Evolutionary conservation across 2,329 filamentous ascomycete genomes (phyloP).

Genomic region (Aspergillus pseudotamarii): DNA sequence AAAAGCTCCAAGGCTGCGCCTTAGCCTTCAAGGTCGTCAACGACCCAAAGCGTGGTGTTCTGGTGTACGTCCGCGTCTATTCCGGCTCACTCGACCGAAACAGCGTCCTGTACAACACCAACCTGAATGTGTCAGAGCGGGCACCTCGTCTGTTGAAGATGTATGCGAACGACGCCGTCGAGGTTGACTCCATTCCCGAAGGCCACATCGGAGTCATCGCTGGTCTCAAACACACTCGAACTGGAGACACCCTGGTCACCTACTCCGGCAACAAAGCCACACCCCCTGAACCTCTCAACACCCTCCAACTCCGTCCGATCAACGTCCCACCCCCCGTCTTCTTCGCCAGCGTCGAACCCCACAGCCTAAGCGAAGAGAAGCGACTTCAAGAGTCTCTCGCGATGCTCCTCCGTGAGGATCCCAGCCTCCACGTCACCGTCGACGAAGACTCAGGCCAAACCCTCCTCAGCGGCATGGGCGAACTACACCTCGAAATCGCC

Average conservation of each 20-base stretch:
- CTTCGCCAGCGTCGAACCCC: slow-evolving; percentile 87
- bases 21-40: slow-evolving; percentile 92
- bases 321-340: slow-evolving; percentile 91
- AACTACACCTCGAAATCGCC: slow-evolving; percentile 92
- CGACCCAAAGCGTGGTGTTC: slow-evolving; percentile 79
- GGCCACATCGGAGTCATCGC: slow-evolving; percentile 94
- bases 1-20: slow-evolving; percentile 69
- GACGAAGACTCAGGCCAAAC: slow-evolving; percentile 93
- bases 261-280: slow-evolving; percentile 66
- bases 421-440: slow-evolving; percentile 80
- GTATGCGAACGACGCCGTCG: slow-evolving; percentile 83
- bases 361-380: slow-evolving; percentile 77
- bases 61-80: slow-evolving; percentile 92
- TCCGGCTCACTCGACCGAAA: slow-evolving; percentile 77
- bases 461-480: slow-evolving; percentile 92
- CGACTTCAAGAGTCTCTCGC: slow-evolving; percentile 74
- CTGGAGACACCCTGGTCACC: slow-evolving; percentile 86
- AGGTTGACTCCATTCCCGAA: slow-evolving; percentile 75
- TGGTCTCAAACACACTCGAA: slow-evolving; percentile 87
- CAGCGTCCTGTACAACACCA: slow-evolving; percentile 81
- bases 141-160: slow-evolving; percentile 83
- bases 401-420: slow-evolving; percentile 85
- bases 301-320: slow-evolving; percentile 82
- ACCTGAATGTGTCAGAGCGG: slow-evolving; percentile 75
- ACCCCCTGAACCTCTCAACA: slow-evolving; percentile 69